phyloP scores from a whole-genome alignment of 257 asterid genomes.

The Plantago major region DNA sequence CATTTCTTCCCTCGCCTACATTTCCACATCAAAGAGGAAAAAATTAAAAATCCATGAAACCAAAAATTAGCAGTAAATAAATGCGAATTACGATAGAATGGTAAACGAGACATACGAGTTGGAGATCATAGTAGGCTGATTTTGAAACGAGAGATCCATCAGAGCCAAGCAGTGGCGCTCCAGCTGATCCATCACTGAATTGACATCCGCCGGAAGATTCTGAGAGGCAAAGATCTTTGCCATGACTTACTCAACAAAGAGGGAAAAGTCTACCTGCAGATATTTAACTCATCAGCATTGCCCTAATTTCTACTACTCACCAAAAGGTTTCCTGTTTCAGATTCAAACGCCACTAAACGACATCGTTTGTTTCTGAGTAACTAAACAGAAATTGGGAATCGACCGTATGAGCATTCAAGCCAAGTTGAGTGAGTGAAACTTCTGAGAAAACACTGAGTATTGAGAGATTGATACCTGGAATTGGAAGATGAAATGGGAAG shows the following conservation, averaged over 20 bases:
- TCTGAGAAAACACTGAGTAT: too few relatives aligned
- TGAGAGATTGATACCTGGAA: too few relatives aligned
- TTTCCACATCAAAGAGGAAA: conserved; percentile 13
- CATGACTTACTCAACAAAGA: conserved; percentile 17
- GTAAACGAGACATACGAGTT: conserved; percentile 36
- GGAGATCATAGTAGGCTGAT: conserved; percentile 81
- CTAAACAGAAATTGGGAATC: too few relatives aligned
- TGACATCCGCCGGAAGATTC: conserved; percentile 70
- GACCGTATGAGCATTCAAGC: too few relatives aligned
- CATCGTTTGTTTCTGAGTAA: too few relatives aligned
- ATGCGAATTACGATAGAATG: not conserved
- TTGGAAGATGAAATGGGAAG: too few relatives aligned
- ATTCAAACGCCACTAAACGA: too few relatives aligned
- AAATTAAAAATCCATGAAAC: not conserved
- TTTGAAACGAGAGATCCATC: conserved; percentile 94
- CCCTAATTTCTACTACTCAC: too few relatives aligned
- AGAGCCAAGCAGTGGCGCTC: conserved; percentile 93
- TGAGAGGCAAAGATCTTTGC: conserved; percentile 55
- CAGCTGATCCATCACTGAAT: conserved; percentile 75
- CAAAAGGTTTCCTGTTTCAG: too few relatives aligned
- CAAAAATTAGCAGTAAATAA: not conserved
- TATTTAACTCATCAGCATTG: too few relatives aligned
- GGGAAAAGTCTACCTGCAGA: too few relatives aligned
- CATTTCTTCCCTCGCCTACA: conserved; percentile 98
- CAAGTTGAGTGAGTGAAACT: too few relatives aligned